These are phyloP conservation scores for Geosmithia putterillii DNA, from an alignment of 2,329 filamentous ascomycete species.

Conservation along the genomic window DNA sequence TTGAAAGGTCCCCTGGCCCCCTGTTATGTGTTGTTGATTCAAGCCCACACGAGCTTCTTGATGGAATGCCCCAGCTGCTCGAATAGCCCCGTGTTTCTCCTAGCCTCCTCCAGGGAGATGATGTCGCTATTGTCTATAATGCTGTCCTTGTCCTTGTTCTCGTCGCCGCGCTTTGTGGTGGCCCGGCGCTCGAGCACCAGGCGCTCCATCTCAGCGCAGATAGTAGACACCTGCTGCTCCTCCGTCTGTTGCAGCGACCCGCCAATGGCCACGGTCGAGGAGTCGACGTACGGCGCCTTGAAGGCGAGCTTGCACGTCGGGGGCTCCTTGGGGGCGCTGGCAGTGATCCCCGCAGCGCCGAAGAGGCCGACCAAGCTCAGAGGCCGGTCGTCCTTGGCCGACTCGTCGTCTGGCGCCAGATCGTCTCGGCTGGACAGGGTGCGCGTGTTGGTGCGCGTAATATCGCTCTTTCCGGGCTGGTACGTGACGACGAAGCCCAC, in stretches of 20 bases:
- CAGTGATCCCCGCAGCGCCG: too few relatives aligned
- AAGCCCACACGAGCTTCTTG: constrained; percentile 86
- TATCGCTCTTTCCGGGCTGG: constrained; percentile 55
- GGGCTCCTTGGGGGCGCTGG: constrained; percentile 12
- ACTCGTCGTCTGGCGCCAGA: constrained; percentile 9
- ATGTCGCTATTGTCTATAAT: constrained; percentile 55
- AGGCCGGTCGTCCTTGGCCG: constrained; percentile 12
- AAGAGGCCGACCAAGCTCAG: constrained; percentile 29
- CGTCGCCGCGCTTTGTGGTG: constrained; percentile 24
- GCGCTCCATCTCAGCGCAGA: constrained; percentile 67
- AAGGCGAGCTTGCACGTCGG: constrained; percentile 33
- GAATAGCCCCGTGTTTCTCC: constrained; percentile 71
- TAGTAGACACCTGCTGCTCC: constrained; percentile 43
- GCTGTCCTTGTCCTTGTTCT: constrained; percentile 27
- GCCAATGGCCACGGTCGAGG: constrained; percentile 41
- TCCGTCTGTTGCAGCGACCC: constrained; percentile 34
- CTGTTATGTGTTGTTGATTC: constrained; percentile 2
- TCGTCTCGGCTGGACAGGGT: constrained; percentile 50
- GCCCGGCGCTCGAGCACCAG: constrained; percentile 33
- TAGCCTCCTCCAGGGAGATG: constrained; percentile 74
- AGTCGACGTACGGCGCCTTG: constrained; percentile 42
- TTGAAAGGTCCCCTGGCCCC: too few relatives aligned
- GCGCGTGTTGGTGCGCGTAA: constrained; percentile 73
- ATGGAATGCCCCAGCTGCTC: constrained; percentile 82
- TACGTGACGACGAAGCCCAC: constrained; percentile 77